These are phyloP conservation scores for Rhinocladiella mackenziei DNA, from an alignment of 2,329 filamentous ascomycete species.

Conservation along the genomic window DNA sequence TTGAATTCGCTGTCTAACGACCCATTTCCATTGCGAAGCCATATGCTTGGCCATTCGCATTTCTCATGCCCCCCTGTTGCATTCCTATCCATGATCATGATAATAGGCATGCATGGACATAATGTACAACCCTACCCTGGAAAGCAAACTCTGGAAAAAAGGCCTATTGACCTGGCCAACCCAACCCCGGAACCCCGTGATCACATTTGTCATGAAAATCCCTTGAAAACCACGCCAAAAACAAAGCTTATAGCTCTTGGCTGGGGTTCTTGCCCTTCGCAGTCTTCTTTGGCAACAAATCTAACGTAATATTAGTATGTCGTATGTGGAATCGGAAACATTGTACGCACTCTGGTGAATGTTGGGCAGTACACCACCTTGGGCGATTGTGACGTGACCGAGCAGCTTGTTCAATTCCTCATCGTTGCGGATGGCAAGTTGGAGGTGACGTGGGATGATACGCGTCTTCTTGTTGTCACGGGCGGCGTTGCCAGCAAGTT, in stretches of 20 bases:
- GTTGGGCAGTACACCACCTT: slow-evolving; percentile 95
- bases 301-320: slow-evolving; percentile 52
- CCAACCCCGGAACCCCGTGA: slow-evolving; percentile 67
- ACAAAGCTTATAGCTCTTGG: slow-evolving; percentile 81
- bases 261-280: slow-evolving; percentile 89
- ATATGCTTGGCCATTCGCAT: slow-evolving; percentile 38
- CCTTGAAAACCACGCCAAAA: slow-evolving; percentile 65
- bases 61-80: slow-evolving; percentile 27
- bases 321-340: slow-evolving; percentile 27
- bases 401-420: slow-evolving; percentile 99
- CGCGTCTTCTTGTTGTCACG: slow-evolving; percentile 99
- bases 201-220: slow-evolving; percentile 56
- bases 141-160: slow-evolving; percentile 39
- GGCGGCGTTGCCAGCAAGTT: slow-evolving; percentile 96
- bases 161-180: slow-evolving; percentile 54
- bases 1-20: slow-evolving; percentile 28
- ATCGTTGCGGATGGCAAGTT: slow-evolving; percentile 98
- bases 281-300: slow-evolving; percentile 99
- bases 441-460: slow-evolving; percentile 98
- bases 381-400: slow-evolving; percentile 92
- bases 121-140: slow-evolving; percentile 57
- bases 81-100: slow-evolving; percentile 30
- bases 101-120: slow-evolving; percentile 48
- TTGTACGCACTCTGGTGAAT: slow-evolving; percentile 83
- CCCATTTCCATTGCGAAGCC: slow-evolving; percentile 24